Evolutionary conservation across 2,329 filamentous ascomycete genomes (phyloP).

Genomic region (Trichoderma brevicompactum): DNA sequence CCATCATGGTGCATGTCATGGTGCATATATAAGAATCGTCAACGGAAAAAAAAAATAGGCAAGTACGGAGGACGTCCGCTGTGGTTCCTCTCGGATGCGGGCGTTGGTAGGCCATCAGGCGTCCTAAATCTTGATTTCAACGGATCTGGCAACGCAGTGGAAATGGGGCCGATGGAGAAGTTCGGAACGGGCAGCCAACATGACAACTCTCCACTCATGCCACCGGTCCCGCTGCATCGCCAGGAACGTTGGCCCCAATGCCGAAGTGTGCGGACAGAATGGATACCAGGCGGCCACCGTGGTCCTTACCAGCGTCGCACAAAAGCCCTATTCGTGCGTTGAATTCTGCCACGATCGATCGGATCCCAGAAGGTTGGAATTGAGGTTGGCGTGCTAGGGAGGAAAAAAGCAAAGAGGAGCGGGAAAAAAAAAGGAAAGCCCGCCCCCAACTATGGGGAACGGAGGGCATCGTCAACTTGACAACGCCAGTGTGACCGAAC

Average conservation of each 20-base stretch:
- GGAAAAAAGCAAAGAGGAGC: not conserved
- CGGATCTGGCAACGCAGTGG: conserved; percentile 29
- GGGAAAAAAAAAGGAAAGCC: not conserved
- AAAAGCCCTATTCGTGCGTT: conserved; percentile 24
- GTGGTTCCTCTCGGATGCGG: conserved; percentile 10
- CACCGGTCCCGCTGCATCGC: conserved; percentile 30
- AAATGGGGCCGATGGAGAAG: conserved; percentile 29
- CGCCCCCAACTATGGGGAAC: not conserved
- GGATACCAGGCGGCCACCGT: conserved; percentile 25
- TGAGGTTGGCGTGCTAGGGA: not conserved
- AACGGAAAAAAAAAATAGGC: not conserved
- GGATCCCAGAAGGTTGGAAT: conserved; percentile 28
- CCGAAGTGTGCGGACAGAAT: conserved; percentile 26
- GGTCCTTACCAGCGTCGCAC: conserved; percentile 23
- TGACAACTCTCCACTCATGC: conserved; percentile 27
- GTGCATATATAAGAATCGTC: conserved; percentile 10
- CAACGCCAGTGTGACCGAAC: not conserved
- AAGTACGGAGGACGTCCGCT: conserved; percentile 12
- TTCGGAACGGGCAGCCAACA: conserved; percentile 27
- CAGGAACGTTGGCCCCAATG: conserved; percentile 29
- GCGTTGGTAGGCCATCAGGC: conserved; percentile 19
- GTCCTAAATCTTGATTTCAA: conserved; percentile 21
- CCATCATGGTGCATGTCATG: not conserved
- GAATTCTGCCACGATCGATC: conserved; percentile 29
- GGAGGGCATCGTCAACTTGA: not conserved